Conservation (phyloP, 2,329 filamentous ascomycete species). For the Corniculantispora saksenae region DNA sequence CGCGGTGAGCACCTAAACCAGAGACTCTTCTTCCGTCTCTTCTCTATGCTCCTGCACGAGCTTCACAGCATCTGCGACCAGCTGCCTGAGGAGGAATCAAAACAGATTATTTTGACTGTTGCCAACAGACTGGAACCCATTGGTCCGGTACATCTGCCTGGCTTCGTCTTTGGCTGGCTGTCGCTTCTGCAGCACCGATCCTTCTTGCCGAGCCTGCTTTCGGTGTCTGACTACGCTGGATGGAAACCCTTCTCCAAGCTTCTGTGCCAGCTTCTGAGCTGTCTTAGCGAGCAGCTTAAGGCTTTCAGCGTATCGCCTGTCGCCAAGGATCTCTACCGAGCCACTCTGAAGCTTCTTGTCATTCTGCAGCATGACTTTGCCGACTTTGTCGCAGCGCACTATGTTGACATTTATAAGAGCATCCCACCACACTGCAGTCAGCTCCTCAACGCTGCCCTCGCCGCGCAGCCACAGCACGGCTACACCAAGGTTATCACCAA, state of each 20-base stretch:
- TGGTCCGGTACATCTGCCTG: constrained; percentile 75
- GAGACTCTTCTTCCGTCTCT: constrained; percentile 86
- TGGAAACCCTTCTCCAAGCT: constrained; percentile 77
- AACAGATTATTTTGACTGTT: constrained; percentile 71
- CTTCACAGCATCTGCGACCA: constrained; percentile 62
- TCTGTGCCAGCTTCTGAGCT: constrained; percentile 69
- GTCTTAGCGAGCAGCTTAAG: constrained; percentile 79
- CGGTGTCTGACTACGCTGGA: constrained; percentile 66
- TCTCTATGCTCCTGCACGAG: constrained; percentile 80
- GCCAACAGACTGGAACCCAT: constrained; percentile 71
- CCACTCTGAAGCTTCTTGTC: constrained; percentile 77
- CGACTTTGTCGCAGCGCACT: constrained; percentile 87
- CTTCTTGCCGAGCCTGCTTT: constrained; percentile 78
- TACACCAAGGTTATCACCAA: constrained; percentile 73
- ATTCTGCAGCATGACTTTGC: constrained; percentile 92
- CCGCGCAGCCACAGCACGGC: constrained; percentile 71
- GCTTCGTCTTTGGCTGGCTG: constrained; percentile 85
- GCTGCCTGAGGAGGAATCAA: constrained; percentile 60
- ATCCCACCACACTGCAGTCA: constrained; percentile 85
- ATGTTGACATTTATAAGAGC: constrained; percentile 76
- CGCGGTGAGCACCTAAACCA: constrained; percentile 82
- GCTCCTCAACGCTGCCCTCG: constrained; percentile 83
- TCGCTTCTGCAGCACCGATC: constrained; percentile 79
- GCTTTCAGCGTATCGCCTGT: constrained; percentile 66
- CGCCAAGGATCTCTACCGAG: constrained; percentile 82